These are phyloP conservation scores for Corylus heterophylla DNA, from an alignment of 306 rosid species.

Conservation along the genomic window DNA sequence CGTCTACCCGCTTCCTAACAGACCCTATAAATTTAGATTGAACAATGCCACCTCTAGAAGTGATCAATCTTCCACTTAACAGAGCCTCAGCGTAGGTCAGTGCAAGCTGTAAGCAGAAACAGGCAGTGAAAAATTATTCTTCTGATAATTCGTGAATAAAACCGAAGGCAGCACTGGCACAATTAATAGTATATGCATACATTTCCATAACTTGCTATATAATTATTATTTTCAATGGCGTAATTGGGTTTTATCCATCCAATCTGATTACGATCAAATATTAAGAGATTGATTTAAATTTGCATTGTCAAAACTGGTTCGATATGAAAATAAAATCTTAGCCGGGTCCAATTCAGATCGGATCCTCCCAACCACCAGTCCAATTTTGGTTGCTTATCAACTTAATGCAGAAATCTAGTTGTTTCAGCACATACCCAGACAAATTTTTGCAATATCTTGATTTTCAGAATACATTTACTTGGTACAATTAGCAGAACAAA, in stretches of 20 bases:
- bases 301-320: not conserved
- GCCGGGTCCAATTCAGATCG: not conserved
- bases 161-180: not conserved
- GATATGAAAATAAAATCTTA: not conserved
- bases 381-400: constrained; percentile 2
- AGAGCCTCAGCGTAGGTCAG: constrained; percentile 75
- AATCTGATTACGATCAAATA: not conserved
- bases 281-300: not conserved
- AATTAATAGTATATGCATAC: not conserved
- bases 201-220: not conserved
- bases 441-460: not conserved
- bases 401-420: constrained; percentile 5
- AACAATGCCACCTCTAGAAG: constrained; percentile 72
- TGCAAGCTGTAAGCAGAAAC: constrained; percentile 68
- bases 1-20: constrained; percentile 76
- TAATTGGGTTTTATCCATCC: not conserved
- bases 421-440: not conserved
- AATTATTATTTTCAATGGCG: not conserved
- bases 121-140: constrained; percentile 17
- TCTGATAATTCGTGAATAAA: not conserved
- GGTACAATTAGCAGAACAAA: constrained; percentile 1
- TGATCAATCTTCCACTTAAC: constrained; percentile 58
- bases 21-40: constrained; percentile 75
- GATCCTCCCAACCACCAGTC: not conserved
- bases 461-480: constrained; percentile 6